A percentile compares a stretch with the other conserved stretches of the same genome.
Evolutionary conservation across 208 protist genomes (phyloP).

Genomic region (Trypanosoma cruzi): DNA sequence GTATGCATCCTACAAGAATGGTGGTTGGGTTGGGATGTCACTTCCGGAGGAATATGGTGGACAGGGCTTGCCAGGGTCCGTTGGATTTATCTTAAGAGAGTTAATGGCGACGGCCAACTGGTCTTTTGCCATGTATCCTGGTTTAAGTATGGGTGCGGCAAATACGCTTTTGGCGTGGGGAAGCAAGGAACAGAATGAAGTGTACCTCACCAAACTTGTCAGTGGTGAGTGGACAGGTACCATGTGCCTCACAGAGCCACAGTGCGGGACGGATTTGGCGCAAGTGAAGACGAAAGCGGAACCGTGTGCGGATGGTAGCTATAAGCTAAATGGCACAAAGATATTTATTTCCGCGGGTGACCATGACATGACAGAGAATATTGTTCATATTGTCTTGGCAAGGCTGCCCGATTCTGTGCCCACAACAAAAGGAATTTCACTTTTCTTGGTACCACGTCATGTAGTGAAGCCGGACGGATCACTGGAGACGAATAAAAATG

Average conservation of each 20-base stretch:
- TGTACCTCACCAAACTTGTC: slow-evolving; percentile 77
- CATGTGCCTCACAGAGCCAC: slow-evolving; percentile 93
- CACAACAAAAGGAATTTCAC: slow-evolving; percentile 88
- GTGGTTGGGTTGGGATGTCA: slow-evolving; percentile 77
- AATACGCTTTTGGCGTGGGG: slow-evolving; percentile 68
- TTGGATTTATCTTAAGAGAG: slow-evolving; percentile 66
- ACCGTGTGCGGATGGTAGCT: slow-evolving; percentile 68
- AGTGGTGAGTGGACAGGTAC: slow-evolving; percentile 81
- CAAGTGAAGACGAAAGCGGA: slow-evolving; percentile 86
- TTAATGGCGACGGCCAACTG: slow-evolving; percentile 84
- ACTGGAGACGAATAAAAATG: slow-evolving; percentile 61
- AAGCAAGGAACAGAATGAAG: slow-evolving; percentile 77
- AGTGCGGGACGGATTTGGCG: slow-evolving; percentile 83
- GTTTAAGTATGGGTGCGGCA: slow-evolving; percentile 62
- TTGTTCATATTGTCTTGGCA: slow-evolving; percentile 87
- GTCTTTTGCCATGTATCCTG: slow-evolving; percentile 87
- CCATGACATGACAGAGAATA: slow-evolving; percentile 88
- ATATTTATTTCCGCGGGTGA: slow-evolving; percentile 93
- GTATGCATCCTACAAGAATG: slow-evolving; percentile 72
- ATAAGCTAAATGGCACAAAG: slow-evolving; percentile 88
- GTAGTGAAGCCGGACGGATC: slow-evolving; percentile 67
- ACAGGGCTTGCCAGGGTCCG: slow-evolving; percentile 73
- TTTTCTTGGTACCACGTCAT: slow-evolving; percentile 91
- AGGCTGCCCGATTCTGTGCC: slow-evolving; percentile 60
- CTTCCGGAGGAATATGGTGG: slow-evolving; percentile 83